Base-by-base conservation (phyloP, 495 filamentous ascomycete genomes). In the Paragyromitra xinjiangensis region DNA sequence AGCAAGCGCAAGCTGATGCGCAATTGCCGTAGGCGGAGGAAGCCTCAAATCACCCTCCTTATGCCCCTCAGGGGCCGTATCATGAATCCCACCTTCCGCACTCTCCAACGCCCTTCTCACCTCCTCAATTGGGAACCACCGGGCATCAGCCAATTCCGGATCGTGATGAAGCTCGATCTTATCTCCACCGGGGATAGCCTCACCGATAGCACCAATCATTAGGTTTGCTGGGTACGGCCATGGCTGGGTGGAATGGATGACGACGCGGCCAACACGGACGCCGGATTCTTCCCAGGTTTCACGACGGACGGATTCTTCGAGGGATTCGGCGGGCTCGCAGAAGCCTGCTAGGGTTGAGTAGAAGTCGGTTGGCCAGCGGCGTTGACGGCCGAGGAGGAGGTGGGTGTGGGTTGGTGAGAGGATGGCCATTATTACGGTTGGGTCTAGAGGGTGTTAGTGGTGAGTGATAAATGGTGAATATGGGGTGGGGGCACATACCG, bases 201-300 rank as follows among this genome's bases (percentile, higher is more conserved):
- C 94, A 6, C 90, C 96, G 78, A 98, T 89, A 2, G 94, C 90
- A 0, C 95, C 96, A 79, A 99, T 95, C 95, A 99, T 98, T 78
- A 98, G 83, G 80, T 92, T 97, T 6, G 93, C 92, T 0, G 92
- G 92, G 82, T 93, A 95, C 11, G 92, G 92, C 92, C 92, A 94
- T 7, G 95, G 95, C 85, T 99, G 95, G 69, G 94, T 94, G 26
- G 90, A 93, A 81, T 99, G 95, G 68, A 99, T 91, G 0, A 97
- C 88, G 16, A 99, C 96, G 1, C 95, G 88, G 7, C 93, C 94
- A 1, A 97, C 88, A 7, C 85, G 87, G 16, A 98, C 92, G 2
- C 95, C 95, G 53, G 91, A 89, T 83, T 99, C 95, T 82, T 99
- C 95, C 93, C 94, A 98, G 0, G 97, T 94, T 84, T 99, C 96